phyloP scores from a whole-genome alignment of 1,284 basidiomycete genomes.

The Mycosarcoma mackinlayi region DNA sequence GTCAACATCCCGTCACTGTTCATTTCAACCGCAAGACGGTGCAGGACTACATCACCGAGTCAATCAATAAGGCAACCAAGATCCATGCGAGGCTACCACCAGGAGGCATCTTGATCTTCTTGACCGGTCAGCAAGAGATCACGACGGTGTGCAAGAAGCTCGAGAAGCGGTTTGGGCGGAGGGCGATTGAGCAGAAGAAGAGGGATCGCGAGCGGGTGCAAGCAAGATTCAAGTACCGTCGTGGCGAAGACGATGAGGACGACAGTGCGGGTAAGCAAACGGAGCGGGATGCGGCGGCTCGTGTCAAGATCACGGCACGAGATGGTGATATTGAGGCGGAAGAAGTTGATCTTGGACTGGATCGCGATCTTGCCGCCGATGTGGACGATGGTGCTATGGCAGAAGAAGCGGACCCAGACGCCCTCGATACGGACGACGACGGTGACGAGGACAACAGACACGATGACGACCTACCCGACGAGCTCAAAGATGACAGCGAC shows the following conservation, averaged over 20 bases:
- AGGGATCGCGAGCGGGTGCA: slow-evolving; percentile 34
- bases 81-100: slow-evolving; percentile 79
- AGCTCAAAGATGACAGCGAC: slow-evolving; percentile 55
- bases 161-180: slow-evolving; percentile 80
- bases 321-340: slow-evolving; percentile 78
- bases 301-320: slow-evolving; percentile 31
- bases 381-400: slow-evolving; percentile 69
- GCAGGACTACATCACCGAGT: slow-evolving; percentile 89
- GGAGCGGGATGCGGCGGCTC: slow-evolving; percentile 9
- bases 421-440: slow-evolving; percentile 59
- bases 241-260: slow-evolving; percentile 19
- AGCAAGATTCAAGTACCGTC: slow-evolving; percentile 16
- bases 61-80: slow-evolving; percentile 87
- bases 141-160: slow-evolving; percentile 77
- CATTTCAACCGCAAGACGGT: slow-evolving; percentile 90
- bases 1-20: slow-evolving; percentile 93
- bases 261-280: slow-evolving; percentile 49
- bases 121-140: slow-evolving; percentile 83
- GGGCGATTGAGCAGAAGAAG: slow-evolving; percentile 73
- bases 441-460: slow-evolving; percentile 36
- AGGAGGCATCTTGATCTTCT: slow-evolving; percentile 79
- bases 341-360: slow-evolving; percentile 79
- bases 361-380: slow-evolving; percentile 70
- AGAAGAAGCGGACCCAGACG: slow-evolving; percentile 70
- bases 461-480: slow-evolving; percentile 56